phyloP scores from a whole-genome alignment of 176 grass and related monocot species.

The Aegilops bicornis region DNA sequence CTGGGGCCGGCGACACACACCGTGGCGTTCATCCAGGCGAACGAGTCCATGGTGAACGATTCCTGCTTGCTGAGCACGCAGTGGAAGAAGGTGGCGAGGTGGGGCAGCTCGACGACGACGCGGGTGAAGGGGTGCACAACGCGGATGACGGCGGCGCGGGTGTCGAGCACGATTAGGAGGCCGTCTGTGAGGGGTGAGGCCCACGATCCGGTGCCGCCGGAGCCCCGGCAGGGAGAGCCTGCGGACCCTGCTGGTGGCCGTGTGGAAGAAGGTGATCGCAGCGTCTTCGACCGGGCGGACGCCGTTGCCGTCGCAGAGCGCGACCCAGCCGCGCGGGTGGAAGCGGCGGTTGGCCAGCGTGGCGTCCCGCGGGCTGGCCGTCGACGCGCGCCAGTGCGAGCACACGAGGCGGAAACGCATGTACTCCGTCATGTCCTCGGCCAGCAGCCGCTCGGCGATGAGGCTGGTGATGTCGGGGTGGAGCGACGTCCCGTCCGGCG shows the following conservation, averaged over 20 bases:
- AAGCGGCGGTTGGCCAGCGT: not conserved
- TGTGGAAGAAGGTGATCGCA: not conserved
- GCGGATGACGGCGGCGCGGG: not conserved
- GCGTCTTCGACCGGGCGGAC: not conserved
- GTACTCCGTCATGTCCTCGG: not conserved
- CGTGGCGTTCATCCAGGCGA: not conserved
- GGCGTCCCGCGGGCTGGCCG: not conserved
- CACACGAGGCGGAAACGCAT: not conserved
- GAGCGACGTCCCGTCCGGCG: not conserved
- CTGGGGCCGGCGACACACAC: not conserved
- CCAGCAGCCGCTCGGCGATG: not conserved
- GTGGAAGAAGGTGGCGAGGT: not conserved
- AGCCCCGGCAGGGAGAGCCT: not conserved
- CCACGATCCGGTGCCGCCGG: not conserved
- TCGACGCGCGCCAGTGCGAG: conserved; percentile 1
- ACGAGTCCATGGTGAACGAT: not conserved
- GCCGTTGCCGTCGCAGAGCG: conserved; percentile 1
- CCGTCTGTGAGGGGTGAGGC: not conserved
- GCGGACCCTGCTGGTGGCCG: not conserved
- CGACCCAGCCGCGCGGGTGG: conserved; percentile 2
- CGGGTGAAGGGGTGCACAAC: not conserved
- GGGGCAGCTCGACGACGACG: not conserved
- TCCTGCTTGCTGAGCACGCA: not conserved
- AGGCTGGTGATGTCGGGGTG: conserved; percentile 1
- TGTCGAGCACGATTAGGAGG: not conserved